These are phyloP conservation scores for Cutaneotrichosporon spelunceum DNA, from an alignment of 1,284 basidiomycete genomes.

Conservation along the genomic window DNA sequence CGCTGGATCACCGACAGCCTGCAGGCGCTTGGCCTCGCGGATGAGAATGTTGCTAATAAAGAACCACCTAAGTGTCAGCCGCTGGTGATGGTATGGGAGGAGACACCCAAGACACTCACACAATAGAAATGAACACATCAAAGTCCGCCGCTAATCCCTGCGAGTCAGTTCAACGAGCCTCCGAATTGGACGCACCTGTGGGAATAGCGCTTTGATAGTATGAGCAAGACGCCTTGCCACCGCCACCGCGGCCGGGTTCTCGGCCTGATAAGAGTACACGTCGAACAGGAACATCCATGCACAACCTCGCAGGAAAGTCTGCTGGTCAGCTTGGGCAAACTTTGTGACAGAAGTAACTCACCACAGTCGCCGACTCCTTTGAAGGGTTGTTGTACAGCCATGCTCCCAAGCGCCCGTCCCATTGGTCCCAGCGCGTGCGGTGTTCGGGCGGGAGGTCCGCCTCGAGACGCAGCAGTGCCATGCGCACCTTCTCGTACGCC, in stretches of 20 bases:
- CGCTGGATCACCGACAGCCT: conserved; percentile 24
- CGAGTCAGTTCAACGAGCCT: neutral
- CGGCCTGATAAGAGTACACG: conserved; percentile 35
- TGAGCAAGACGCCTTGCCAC: conserved; percentile 34
- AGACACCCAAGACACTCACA: conserved; percentile 25
- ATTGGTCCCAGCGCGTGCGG: conserved; percentile 31
- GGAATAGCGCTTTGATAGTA: conserved; percentile 23
- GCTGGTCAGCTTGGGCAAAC: neutral
- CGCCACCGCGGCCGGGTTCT: conserved; percentile 35
- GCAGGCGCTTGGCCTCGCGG: conserved; percentile 39
- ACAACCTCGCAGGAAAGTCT: conserved; percentile 44
- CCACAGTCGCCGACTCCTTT: conserved; percentile 23
- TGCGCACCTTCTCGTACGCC: conserved; percentile 35
- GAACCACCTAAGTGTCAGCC: conserved; percentile 29
- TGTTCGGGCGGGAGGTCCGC: conserved; percentile 35
- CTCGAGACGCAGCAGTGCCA: conserved; percentile 34
- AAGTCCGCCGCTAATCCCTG: conserved; percentile 1
- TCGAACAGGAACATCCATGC: conserved; percentile 48
- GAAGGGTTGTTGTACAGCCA: conserved; percentile 14
- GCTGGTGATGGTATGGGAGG: neutral
- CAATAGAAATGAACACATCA: conserved; percentile 43
- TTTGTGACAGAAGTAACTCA: conserved; percentile 18
- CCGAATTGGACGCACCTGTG: neutral
- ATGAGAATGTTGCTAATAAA: conserved; percentile 42
- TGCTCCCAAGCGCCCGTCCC: neutral